Percentiles rank a stretch among this genome's conserved stretches.
These are phyloP conservation scores for Noccaea caerulescens DNA, from an alignment of 345 rosid genomes.

Conservation along the genomic window DNA sequence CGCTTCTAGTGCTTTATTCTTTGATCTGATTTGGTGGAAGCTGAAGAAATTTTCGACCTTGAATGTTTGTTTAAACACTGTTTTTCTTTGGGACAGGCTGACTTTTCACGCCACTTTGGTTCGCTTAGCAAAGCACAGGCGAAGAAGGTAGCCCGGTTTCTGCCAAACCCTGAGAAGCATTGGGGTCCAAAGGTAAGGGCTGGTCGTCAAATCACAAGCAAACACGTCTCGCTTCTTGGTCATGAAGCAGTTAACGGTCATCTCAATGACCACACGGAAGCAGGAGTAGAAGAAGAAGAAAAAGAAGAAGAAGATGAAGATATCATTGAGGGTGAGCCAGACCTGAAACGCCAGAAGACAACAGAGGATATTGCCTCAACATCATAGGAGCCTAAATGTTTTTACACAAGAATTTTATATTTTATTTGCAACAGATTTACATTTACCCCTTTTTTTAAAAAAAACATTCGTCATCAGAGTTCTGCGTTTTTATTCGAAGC, in stretches of 20 bases:
- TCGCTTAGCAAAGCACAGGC: slow-evolving; percentile 96
- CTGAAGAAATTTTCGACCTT: slow-evolving; percentile 7
- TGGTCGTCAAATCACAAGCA: slow-evolving; percentile 92
- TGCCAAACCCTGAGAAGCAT: slow-evolving; percentile 97
- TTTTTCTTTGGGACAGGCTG: slow-evolving; percentile 60
- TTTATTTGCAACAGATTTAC: slow-evolving; percentile 18
- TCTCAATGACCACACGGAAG: slow-evolving; percentile 53
- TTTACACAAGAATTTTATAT: neutral
- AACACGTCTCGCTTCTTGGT: slow-evolving; percentile 94
- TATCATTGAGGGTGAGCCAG: slow-evolving; percentile 35
- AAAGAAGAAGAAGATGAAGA: slow-evolving; percentile 26
- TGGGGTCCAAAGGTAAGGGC: slow-evolving; percentile 99
- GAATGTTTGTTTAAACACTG: neutral
- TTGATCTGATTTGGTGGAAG: slow-evolving; percentile 1
- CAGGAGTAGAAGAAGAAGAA: slow-evolving; percentile 53
- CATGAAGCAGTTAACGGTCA: slow-evolving; percentile 83
- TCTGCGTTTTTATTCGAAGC: slow-evolving; percentile 14
- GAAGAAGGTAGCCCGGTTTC: slow-evolving; percentile 88
- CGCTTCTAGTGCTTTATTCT: slow-evolving; percentile 8
- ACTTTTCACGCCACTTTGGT: slow-evolving; percentile 85
- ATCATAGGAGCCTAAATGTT: slow-evolving; percentile 15
- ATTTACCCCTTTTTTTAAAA: neutral
- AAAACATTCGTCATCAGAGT: neutral
- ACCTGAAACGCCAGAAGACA: slow-evolving; percentile 44
- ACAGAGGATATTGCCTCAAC: slow-evolving; percentile 34